phyloP scores from a whole-genome alignment of 2,329 filamentous ascomycete species.

The Exserohilum rostratum region DNA sequence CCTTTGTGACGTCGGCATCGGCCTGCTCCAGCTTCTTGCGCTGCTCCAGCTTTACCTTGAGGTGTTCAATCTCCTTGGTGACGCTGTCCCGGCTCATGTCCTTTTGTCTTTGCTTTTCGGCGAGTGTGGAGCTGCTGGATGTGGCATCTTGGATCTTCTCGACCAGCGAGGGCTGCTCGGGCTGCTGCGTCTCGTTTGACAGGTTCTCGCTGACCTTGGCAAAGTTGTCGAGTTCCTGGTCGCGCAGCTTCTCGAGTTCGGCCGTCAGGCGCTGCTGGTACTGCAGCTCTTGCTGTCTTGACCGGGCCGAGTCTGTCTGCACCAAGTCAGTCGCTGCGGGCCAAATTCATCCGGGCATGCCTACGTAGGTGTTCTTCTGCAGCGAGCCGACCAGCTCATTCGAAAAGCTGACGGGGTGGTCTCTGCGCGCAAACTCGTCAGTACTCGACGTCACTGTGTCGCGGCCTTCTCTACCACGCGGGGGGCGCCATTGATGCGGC shows the following conservation, averaged over 20 bases:
- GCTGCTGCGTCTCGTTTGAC: slow-evolving; percentile 52
- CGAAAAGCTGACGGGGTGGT: slow-evolving; percentile 73
- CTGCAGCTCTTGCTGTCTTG: slow-evolving; percentile 81
- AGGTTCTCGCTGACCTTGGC: slow-evolving; percentile 70
- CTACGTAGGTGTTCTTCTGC: slow-evolving; percentile 84
- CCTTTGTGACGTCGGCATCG: slow-evolving; percentile 74
- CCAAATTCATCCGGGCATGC: background rate
- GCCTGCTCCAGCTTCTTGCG: slow-evolving; percentile 66
- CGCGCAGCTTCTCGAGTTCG: slow-evolving; percentile 81
- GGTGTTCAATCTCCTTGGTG: slow-evolving; percentile 62
- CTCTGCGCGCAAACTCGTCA: slow-evolving; percentile 54
- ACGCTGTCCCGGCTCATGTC: slow-evolving; percentile 60
- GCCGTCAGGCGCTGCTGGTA: slow-evolving; percentile 85
- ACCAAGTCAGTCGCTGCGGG: background rate
- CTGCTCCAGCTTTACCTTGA: slow-evolving; percentile 57
- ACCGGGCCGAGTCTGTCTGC: slow-evolving; percentile 87
- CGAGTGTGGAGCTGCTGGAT: slow-evolving; percentile 43
- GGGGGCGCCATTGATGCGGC: slow-evolving; percentile 29
- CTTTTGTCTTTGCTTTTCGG: slow-evolving; percentile 51
- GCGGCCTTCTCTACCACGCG: background rate
- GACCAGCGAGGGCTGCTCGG: slow-evolving; percentile 42
- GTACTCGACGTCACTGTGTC: slow-evolving; percentile 16
- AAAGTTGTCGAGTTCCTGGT: slow-evolving; percentile 72
- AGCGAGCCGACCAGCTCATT: slow-evolving; percentile 81
- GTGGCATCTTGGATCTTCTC: slow-evolving; percentile 48